These are phyloP conservation scores for Beauveria australis DNA, from an alignment of 2,329 filamentous ascomycete species.

Conservation along the genomic window DNA sequence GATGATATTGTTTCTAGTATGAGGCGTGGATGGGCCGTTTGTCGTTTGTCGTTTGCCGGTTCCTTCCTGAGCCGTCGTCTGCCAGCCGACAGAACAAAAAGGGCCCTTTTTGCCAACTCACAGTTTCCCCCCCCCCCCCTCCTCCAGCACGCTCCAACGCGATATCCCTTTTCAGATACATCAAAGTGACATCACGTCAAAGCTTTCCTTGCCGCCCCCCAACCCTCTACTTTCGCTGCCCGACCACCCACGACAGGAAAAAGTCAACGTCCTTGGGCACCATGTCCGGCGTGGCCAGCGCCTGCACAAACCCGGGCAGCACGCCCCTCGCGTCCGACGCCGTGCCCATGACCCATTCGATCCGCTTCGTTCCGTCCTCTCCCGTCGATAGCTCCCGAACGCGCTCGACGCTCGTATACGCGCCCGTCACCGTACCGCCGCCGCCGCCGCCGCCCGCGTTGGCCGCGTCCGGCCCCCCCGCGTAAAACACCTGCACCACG, in stretches of 20 bases:
- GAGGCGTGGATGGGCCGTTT: background rate
- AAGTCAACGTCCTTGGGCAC: slow-evolving; percentile 65
- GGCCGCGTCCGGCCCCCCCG: slow-evolving; percentile 25
- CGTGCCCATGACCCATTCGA: slow-evolving; percentile 75
- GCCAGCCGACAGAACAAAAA: slow-evolving; percentile 4
- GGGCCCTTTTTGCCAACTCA: background rate
- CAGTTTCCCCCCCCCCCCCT: no score
- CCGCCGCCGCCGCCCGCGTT: slow-evolving; percentile 31
- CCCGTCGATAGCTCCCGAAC: slow-evolving; percentile 34
- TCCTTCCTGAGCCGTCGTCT: background rate
- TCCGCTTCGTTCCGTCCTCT: slow-evolving; percentile 19
- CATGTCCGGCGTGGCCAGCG: slow-evolving; percentile 50
- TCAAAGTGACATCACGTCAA: background rate
- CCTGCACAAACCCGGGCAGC: slow-evolving; percentile 60
- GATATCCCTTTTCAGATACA: background rate
- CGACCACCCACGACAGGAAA: slow-evolving; percentile 55
- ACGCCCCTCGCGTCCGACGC: slow-evolving; percentile 61
- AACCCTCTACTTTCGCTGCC: slow-evolving; percentile 28
- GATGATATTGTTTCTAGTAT: background rate
- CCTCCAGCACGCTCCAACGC: background rate
- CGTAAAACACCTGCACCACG: slow-evolving; percentile 48
- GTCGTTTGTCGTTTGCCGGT: slow-evolving; percentile 1
- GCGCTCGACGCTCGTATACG: slow-evolving; percentile 59
- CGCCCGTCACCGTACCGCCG: slow-evolving; percentile 44
- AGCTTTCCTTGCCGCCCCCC: background rate